These are phyloP conservation scores for Brassica hybrid DNA, from an alignment of 441 rosid genomes.

Conservation along the genomic window DNA sequence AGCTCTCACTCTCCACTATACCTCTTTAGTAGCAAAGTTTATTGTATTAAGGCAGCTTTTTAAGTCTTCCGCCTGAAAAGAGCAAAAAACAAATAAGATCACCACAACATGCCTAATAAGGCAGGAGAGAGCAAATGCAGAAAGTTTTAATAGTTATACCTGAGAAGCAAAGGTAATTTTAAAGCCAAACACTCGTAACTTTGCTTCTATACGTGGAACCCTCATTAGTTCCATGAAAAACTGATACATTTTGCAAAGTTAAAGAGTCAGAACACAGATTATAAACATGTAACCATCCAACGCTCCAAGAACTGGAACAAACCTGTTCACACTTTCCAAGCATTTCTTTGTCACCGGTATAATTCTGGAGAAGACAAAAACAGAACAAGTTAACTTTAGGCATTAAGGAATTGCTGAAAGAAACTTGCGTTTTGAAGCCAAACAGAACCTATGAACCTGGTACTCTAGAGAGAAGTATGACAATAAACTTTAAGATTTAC, in stretches of 20 bases:
- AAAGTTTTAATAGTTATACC: constrained; percentile 50
- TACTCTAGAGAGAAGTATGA: constrained; percentile 28
- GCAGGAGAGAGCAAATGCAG: constrained; percentile 17
- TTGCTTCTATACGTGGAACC: constrained; percentile 97
- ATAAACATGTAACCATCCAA: constrained; percentile 25
- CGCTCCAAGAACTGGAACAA: constrained; percentile 36
- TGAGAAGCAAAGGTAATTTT: constrained; percentile 87
- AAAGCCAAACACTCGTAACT: constrained; percentile 94
- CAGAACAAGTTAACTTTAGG: constrained; percentile 31
- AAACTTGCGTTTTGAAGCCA: constrained; percentile 19
- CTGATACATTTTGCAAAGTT: constrained; percentile 52
- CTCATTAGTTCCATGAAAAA: constrained; percentile 94
- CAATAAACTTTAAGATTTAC: constrained; percentile 45
- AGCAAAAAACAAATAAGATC: constrained; percentile 31
- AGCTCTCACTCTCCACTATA: constrained; percentile 40
- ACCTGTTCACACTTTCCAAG: constrained; percentile 99
- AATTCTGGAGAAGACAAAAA: constrained; percentile 71
- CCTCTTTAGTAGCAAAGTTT: constrained; percentile 83
- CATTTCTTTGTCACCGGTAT: constrained; percentile 84
- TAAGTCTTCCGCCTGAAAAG: constrained; percentile 78
- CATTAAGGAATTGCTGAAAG: constrained; percentile 3
- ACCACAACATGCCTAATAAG: constrained; percentile 17
- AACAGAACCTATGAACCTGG: constrained; percentile 18
- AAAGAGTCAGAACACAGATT: constrained; percentile 39
- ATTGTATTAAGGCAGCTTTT: constrained; percentile 69